Percentiles rank a stretch among this genome's conserved stretches.
These are phyloP conservation scores for Melocanna baccifera DNA, from an alignment of 176 grass and related monocot genomes.

Conservation along the genomic window DNA sequence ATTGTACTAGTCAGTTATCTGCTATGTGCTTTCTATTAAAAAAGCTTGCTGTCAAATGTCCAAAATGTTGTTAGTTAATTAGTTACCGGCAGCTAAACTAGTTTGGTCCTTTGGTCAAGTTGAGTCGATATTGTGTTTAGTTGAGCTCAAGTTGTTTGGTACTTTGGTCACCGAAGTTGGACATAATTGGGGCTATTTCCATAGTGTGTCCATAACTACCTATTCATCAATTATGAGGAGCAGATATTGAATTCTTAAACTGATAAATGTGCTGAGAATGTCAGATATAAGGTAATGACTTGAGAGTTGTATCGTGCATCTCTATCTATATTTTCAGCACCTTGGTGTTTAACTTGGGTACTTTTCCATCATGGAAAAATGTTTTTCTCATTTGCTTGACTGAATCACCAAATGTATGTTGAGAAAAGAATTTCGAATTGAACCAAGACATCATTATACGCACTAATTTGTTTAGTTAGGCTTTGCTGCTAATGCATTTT, in stretches of 20 bases:
- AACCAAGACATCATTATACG: not conserved
- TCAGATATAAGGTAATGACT: not conserved
- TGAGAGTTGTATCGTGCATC: not conserved
- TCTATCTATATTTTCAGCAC: not conserved
- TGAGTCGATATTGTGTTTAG: not conserved
- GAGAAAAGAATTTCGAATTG: too few species aligned
- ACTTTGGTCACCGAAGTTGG: not conserved
- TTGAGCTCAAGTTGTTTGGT: not conserved
- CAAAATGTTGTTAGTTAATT: not conserved
- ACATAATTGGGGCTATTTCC: not conserved
- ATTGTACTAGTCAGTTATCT: not conserved
- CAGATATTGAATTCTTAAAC: not conserved
- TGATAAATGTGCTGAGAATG: not conserved
- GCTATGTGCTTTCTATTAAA: not conserved
- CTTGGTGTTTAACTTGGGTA: not conserved
- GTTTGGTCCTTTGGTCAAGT: not conserved
- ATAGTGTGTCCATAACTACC: not conserved
- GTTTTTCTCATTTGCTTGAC: not conserved
- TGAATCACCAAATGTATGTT: not conserved
- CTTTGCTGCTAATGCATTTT: not conserved
- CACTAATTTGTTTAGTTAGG: not conserved
- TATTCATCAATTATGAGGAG: not conserved
- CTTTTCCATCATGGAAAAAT: not conserved
- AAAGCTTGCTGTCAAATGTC: not conserved
- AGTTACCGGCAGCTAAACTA: not conserved